Base-by-base conservation (phyloP, 192 early-diverging fungal species). In the Paraglomus brasilianum region DNA sequence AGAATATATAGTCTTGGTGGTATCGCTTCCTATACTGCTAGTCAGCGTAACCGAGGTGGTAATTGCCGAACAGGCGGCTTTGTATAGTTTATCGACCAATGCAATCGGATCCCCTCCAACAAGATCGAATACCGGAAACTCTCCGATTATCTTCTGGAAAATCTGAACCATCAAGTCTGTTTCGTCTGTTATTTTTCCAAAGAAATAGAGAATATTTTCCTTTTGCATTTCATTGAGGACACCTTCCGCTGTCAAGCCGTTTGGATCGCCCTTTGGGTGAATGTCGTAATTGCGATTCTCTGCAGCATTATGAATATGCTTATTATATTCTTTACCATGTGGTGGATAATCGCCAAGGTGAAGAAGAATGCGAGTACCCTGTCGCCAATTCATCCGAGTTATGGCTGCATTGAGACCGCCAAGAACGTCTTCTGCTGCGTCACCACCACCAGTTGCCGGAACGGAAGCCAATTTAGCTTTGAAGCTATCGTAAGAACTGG, bases 271-370 rank as follows among this genome's bases (percentile, higher is more conserved):
- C 19, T 51, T 9, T 36, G 70, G 70, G 44, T 72, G 52, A 10
- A 41, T 15, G 30, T 72, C 70, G 38, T 44, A 69, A 13, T 14
- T 19, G 46, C 21, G 19, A 5, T 57, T 13, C 14, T 10, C n/a
- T 1, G 14, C 30, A 5, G 55, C 14, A 17, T 38, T 38, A 11
- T 17, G 30, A 24, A 22, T 4, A 5, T 38, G 11, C 0, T 8
- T 9, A 42, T n/a, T 22, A 24, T 66, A 72, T 38, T 40, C 39
- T 11, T 10, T 6, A 42, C 70, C 70, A 51, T 72, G 70, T 17
- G 70, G 60, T 49, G 70, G 70, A 30, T 19, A 17, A 61, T 72
- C 70, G n/a, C 57, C 70, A 52, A 72, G 19, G 14, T 72, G 70
- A 11, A 72, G 17, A 42, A 72, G 36, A n/a, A 72, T 22, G 8